Base-by-base conservation (phyloP, 768 basidiomycete species). In the Phylloporus scabripes region DNA sequence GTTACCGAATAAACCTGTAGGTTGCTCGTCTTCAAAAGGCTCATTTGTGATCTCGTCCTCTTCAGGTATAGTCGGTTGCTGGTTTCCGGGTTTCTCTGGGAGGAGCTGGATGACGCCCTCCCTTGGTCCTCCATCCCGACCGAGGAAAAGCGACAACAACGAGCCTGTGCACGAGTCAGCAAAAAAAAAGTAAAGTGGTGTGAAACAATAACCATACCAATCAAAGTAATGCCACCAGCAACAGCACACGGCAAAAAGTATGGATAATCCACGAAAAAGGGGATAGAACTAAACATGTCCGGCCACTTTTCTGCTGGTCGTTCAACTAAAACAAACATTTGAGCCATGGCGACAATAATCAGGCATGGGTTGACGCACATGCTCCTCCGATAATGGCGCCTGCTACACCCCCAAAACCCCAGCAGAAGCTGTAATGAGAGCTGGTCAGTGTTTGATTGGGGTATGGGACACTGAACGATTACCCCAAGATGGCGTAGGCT, bases 351-450 rank as follows among this genome's bases (percentile, higher is more conserved):
- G 41, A 45, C 28, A n/a, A 33, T 44, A 23, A 34, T 29, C 26
- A 21, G 32, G 8, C 18, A 39, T 3, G 36, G 48, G 26, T 49
- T 7, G 18, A 74, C 88, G 66, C 55, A 91, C 90, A 84, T 57
- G 82, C 71, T 58, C 89, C 89, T 53, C 90, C 92, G 26, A 94
- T 77, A 45, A 93, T 85, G 40, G 87, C 87, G 38, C 92, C 92
- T 40, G 84, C 80, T 11, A 93, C 90, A 79, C 94, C 96, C 52
- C 95, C 96, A 55, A 98, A 80, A 52, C 93, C 94, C 96, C 95
- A 96, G 57, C 85, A 90, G 66, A 95, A 96, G 10, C 87, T 91
- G 49, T 3, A 48, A 42, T 50, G 28, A 36, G 42, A 18, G 4
- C 33, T 26, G 9, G 21, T 59, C 12, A 56, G 50, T 23, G 17